These are phyloP conservation scores for Actinidia polygama DNA, from an alignment of 179 eudicot genomes.

Conservation along the genomic window DNA sequence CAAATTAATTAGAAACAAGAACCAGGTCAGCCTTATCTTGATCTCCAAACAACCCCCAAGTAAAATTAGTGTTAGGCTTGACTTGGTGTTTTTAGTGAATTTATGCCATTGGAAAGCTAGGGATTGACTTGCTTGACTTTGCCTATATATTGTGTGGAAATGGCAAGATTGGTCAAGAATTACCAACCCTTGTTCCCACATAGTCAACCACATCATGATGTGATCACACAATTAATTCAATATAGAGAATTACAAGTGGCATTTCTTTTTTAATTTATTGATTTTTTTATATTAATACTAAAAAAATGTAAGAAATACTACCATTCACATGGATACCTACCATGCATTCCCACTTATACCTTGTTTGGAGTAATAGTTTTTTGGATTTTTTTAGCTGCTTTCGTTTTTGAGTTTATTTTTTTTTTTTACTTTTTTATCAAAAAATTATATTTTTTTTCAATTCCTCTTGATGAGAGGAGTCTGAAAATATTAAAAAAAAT, in stretches of 20 bases:
- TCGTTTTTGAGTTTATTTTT: too few species aligned
- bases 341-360: slow-evolving; percentile 5
- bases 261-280: neutral
- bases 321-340: neutral
- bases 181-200: neutral
- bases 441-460: too few species aligned
- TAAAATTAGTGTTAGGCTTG: neutral
- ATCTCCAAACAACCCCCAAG: neutral
- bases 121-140: neutral
- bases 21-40: neutral
- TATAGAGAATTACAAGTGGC: neutral
- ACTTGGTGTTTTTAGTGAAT: neutral
- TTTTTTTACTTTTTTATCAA: too few species aligned
- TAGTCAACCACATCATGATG: neutral
- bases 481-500: too few species aligned
- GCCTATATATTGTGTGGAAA: neutral
- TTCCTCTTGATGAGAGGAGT: too few species aligned
- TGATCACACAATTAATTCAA: neutral
- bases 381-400: too few species aligned
- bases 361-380: too few species aligned
- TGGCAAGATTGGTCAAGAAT: neutral
- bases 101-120: neutral
- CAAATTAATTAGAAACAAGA: too few species aligned
- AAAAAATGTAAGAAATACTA: neutral
- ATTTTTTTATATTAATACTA: neutral